Evolutionary conservation across 805 yeast species (phyloP).

Genomic region (Metschnikowia cubensis): DNA sequence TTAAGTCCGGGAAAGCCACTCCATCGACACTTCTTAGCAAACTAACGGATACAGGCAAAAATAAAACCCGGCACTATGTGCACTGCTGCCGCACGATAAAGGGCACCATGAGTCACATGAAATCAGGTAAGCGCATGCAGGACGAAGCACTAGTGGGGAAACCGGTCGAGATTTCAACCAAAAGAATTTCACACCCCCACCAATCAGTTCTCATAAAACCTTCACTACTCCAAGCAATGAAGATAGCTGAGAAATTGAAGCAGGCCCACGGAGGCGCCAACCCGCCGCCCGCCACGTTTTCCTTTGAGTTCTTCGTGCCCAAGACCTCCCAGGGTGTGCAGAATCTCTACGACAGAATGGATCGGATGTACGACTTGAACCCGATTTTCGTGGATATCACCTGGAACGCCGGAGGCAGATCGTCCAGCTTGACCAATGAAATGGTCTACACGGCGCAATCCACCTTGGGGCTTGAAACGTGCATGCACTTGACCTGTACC

Average conservation of each 20-base stretch:
- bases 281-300: constrained; percentile 66
- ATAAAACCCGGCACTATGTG: background rate
- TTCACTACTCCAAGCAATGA: constrained; percentile 25
- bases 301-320: constrained; percentile 96
- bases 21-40: background rate
- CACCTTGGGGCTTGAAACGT: constrained; percentile 87
- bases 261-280: constrained; percentile 38
- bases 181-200: background rate
- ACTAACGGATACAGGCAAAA: background rate
- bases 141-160: constrained; percentile 1
- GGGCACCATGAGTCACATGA: constrained; percentile 4
- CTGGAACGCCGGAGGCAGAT: constrained; percentile 97
- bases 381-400: constrained; percentile 95
- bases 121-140: constrained; percentile 1
- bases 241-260: constrained; percentile 38
- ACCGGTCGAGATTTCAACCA: background rate
- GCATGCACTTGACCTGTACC: constrained; percentile 97
- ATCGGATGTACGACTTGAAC: constrained; percentile 87
- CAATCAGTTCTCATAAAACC: background rate
- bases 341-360: constrained; percentile 94
- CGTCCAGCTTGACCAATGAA: constrained; percentile 80
- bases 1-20: background rate
- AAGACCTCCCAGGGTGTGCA: constrained; percentile 97
- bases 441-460: constrained; percentile 89
- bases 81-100: background rate